A percentile compares a stretch with the other conserved stretches of the same genome.
These are phyloP conservation scores for Pseudocercospora vitis DNA, from an alignment of 2,329 filamentous ascomycete genomes.

Conservation along the genomic window DNA sequence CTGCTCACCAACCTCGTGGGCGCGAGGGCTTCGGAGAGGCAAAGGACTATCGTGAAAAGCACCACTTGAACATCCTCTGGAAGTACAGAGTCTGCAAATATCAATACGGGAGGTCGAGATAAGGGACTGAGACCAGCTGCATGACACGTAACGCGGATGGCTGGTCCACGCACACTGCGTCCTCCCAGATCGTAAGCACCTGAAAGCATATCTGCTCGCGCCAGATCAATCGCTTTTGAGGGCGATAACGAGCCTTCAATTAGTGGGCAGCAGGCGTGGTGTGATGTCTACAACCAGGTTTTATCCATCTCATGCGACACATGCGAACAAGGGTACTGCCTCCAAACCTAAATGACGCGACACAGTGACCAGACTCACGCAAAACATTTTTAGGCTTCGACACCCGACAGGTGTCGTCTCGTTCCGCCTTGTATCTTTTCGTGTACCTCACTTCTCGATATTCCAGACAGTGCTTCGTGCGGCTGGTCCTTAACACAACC, in stretches of 20 bases:
- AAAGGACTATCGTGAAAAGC: too few species aligned
- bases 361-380: conserved; percentile 5
- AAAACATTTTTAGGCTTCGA: conserved; percentile 2
- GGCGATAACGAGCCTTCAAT: not conserved
- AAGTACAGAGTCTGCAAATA: too few species aligned
- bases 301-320: not conserved
- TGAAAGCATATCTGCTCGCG: not conserved
- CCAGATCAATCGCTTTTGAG: not conserved
- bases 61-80: too few species aligned
- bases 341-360: conserved; percentile 5
- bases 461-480: too few species aligned
- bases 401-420: not conserved
- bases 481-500: not conserved
- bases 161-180: not conserved
- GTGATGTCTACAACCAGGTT: conserved; percentile 1
- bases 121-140: too few species aligned
- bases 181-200: not conserved
- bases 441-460: too few species aligned
- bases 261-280: not conserved
- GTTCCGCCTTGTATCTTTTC: not conserved
- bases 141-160: too few species aligned
- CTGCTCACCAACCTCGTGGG: too few species aligned
- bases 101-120: too few species aligned
- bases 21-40: too few species aligned
- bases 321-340: not conserved